Evolutionary conservation across 2,329 filamentous ascomycete species (phyloP).

Genomic region (Cyphellophora europaea): DNA sequence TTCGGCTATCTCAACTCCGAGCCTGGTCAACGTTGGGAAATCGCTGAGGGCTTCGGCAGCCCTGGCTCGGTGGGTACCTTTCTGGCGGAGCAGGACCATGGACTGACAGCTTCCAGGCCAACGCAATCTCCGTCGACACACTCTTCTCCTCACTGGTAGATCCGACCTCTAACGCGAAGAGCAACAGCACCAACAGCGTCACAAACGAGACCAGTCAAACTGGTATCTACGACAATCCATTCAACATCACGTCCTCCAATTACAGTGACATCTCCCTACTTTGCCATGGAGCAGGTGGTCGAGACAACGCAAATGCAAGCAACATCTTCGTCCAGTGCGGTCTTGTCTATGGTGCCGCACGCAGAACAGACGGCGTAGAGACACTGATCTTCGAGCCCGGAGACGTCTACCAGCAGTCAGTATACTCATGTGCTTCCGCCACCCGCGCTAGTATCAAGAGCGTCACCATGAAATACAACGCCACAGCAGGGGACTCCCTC

Average conservation of each 20-base stretch:
- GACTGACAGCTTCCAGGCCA: too few species aligned
- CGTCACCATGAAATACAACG: conserved; percentile 34
- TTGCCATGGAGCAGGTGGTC: conserved; percentile 23
- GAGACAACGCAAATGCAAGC: conserved; percentile 31
- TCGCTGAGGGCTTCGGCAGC: conserved; percentile 19
- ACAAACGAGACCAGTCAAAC: conserved; percentile 28
- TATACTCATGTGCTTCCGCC: conserved; percentile 36
- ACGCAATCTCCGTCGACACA: conserved; percentile 14
- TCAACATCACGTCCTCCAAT: conserved; percentile 19
- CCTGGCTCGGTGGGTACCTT: conserved; percentile 22
- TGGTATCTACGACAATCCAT: conserved; percentile 23
- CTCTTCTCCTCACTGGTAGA: not conserved
- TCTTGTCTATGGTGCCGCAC: conserved; percentile 31
- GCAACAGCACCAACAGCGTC: conserved; percentile 27
- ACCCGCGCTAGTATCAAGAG: conserved; percentile 36
- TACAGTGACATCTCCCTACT: conserved; percentile 20
- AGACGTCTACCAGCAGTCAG: conserved; percentile 3
- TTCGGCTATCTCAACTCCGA: conserved; percentile 28
- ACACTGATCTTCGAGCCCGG: conserved; percentile 30
- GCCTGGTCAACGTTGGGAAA: conserved; percentile 15
- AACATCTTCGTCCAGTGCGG: conserved; percentile 33
- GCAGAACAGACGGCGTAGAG: conserved; percentile 25
- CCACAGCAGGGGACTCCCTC: conserved; percentile 1
- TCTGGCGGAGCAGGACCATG: too few species aligned
- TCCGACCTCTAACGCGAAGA: not conserved